Evolutionary conservation across 805 yeast genomes (phyloP).

Genomic region (Nakazawaea wickerhamii): DNA sequence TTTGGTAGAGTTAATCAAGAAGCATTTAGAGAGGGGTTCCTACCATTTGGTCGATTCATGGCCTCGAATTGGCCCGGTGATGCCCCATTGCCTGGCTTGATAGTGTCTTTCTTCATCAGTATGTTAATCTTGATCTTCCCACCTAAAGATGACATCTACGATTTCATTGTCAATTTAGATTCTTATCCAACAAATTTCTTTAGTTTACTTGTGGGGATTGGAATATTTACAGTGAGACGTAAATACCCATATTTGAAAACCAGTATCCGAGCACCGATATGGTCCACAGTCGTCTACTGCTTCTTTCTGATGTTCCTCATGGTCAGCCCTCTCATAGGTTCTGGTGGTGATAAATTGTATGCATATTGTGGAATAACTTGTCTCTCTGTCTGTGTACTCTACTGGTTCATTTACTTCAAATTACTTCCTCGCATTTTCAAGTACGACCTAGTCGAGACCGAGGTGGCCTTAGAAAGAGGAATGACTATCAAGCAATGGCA

Average conservation of each 20-base stretch:
- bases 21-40: constrained; percentile 55
- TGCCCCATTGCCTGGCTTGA: constrained; percentile 50
- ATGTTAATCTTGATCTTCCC: constrained; percentile 26
- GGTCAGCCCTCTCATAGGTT: constrained; percentile 44
- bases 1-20: constrained; percentile 61
- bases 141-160: constrained; percentile 36
- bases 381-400: constrained; percentile 36
- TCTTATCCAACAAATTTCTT: constrained; percentile 36
- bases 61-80: constrained; percentile 52
- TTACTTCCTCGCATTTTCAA: constrained; percentile 39
- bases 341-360: constrained; percentile 42
- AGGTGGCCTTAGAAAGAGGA: constrained; percentile 47
- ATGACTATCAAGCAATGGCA: constrained; percentile 52
- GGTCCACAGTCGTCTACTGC: constrained; percentile 38
- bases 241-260: constrained; percentile 44
- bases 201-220: constrained; percentile 30
- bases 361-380: constrained; percentile 40
- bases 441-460: constrained; percentile 40
- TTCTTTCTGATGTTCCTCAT: constrained; percentile 38
- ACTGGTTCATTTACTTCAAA: constrained; percentile 52
- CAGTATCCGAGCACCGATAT: constrained; percentile 42
- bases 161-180: constrained; percentile 36
- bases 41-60: constrained; percentile 47
- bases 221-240: constrained; percentile 31
- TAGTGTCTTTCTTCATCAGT: constrained; percentile 28